Evolutionary conservation across 257 asterid genomes (phyloP), one percentile per base, ranked within the genome.

Genomic region (Dorcoceras hygrometricum): DNA sequence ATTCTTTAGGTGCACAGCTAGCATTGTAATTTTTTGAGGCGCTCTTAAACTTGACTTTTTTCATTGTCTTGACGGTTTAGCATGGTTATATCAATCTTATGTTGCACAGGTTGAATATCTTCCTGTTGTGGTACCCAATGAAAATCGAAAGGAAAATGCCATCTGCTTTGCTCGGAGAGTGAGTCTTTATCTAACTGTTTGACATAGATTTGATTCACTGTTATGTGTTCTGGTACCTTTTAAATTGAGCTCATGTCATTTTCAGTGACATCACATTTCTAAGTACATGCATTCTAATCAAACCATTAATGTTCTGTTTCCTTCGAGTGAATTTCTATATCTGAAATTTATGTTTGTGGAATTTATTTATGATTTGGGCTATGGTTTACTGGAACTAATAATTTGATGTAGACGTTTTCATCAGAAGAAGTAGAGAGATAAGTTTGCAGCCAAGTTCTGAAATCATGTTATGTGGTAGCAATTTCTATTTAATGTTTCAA

Each of bases 61-160:
- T 32, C 36, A 23, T 51, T 25, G 36, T 68, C 58, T 43, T 3
- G 51, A 36, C 57, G 24, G 43, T 46, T 67, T 55, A 50, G 69
- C 32, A 8, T 56, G 20, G 51, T 63, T 34, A 23, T 36, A 23
- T 65, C 23, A 39, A 51, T 76, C 12, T 62, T 55, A n/a, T 31
- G 71, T 22, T 69, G 55, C 57, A 29, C 82, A 91, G 95, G 82
- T 92, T 59, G 99, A 93, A 79, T 93, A 94, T 85, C 99, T 94
- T 77, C 99, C 99, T 20, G 70, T 85, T 31, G 81, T 88, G 54
- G 80, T 73, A 14, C 93, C 97, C 65, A 78, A 77, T 43, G 96
- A 88, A 68, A 84, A 79, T 66, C 79, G 80, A 78, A 88, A 88
- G 81, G 99, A 94, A 82, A 94, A 71, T 56, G 89, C 96, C 36